A percentile compares a stretch with the other conserved stretches of the same genome.
These are phyloP conservation scores for Boletus sp. DNA, from an alignment of 1,284 basidiomycete genomes.

Conservation along the genomic window DNA sequence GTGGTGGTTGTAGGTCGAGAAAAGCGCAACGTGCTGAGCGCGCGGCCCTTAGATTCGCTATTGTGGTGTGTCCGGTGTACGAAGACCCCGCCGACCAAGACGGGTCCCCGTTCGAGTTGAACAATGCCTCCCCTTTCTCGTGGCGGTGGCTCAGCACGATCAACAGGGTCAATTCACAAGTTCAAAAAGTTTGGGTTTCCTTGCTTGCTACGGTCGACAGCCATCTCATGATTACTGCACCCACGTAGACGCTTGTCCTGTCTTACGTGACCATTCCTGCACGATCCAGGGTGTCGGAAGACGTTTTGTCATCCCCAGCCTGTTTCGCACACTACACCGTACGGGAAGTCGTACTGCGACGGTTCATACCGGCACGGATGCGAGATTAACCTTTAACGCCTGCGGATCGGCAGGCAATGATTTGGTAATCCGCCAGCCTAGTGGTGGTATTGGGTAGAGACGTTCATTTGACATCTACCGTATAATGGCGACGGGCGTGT, in stretches of 20 bases:
- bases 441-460: too few relatives aligned
- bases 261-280: conserved; percentile 89
- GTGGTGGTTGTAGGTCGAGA: background rate
- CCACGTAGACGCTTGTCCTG: conserved; percentile 78
- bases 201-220: background rate
- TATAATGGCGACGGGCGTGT: background rate
- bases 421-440: too few relatives aligned
- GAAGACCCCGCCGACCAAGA: conserved; percentile 73
- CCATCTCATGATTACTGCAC: background rate
- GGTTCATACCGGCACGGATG: conserved; percentile 92
- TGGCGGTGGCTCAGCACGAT: conserved; percentile 98
- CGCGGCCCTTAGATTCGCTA: conserved; percentile 66
- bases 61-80: conserved; percentile 87
- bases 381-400: conserved; percentile 56
- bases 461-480: background rate
- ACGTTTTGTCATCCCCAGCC: conserved; percentile 62
- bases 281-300: conserved; percentile 47
- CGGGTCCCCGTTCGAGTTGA: conserved; percentile 56
- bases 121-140: conserved; percentile 66
- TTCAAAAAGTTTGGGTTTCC: conserved; percentile 81
- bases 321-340: conserved; percentile 72
- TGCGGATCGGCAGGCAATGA: background rate
- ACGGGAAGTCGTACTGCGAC: conserved; percentile 79
- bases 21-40: conserved; percentile 1
- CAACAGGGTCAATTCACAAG: conserved; percentile 95